Evolutionary conservation across 2,329 filamentous ascomycete genomes (phyloP).

Genomic region (Dendrostoma leiphaemia): DNA sequence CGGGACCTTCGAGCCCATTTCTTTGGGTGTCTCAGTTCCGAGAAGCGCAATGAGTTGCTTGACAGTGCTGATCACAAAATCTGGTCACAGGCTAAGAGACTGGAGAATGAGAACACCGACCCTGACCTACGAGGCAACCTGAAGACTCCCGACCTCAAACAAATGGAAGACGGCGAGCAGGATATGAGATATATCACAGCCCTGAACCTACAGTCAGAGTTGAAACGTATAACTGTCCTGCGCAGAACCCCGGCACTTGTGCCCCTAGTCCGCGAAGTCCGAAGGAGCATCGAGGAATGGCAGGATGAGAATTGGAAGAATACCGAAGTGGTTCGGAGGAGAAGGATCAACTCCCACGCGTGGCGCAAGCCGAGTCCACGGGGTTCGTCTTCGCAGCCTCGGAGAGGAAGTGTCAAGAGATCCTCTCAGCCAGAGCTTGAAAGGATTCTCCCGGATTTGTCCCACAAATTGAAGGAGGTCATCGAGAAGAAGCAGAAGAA

Average conservation of each 20-base stretch:
- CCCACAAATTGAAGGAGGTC: background rate
- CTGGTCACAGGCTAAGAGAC: background rate
- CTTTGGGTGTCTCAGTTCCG: conserved; percentile 10
- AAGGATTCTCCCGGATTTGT: background rate
- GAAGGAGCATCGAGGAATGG: conserved; percentile 2
- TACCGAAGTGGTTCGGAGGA: background rate
- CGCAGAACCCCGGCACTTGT: conserved; percentile 9
- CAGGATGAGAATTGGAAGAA: background rate
- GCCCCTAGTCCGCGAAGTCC: conserved; percentile 1
- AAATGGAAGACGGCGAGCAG: background rate
- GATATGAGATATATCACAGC: conserved; percentile 14
- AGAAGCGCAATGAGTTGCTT: conserved; percentile 2
- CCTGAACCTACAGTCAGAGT: conserved; percentile 4
- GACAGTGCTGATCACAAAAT: background rate
- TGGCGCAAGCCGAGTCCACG: no score
- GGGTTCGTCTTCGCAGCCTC: no score
- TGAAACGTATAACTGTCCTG: conserved; percentile 9
- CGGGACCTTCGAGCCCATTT: conserved; percentile 7
- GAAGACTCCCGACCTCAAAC: background rate
- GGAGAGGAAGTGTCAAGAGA: no score
- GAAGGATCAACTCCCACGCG: background rate
- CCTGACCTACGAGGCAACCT: background rate
- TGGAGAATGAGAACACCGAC: conserved; percentile 5
- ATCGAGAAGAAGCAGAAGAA: background rate
- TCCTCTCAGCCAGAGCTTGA: no score